Percentiles rank a stretch among this genome's conserved stretches.
Conservation (phyloP, 371 early-diverging fungal genomes). For the Haplosporangium sp. region DNA sequence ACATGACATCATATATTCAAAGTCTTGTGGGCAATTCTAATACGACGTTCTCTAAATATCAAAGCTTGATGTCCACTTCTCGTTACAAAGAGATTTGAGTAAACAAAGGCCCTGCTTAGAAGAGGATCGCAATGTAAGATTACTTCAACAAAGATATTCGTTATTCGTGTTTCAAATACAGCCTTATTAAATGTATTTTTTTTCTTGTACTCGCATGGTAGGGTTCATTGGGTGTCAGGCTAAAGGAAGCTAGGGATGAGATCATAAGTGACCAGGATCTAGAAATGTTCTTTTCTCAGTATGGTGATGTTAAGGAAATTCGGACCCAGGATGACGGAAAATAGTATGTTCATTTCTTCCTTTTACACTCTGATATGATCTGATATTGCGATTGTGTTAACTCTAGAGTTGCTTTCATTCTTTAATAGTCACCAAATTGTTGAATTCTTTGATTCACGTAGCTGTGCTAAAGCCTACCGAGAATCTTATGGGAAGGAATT, state of each 20-base stretch:
- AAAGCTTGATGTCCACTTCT: slow-evolving; percentile 54
- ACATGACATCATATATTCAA: neutral
- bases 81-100: slow-evolving; percentile 34
- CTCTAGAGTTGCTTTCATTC: neutral
- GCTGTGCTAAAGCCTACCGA: slow-evolving; percentile 32
- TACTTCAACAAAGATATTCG: neutral
- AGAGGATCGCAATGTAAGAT: slow-evolving; percentile 27
- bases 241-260: slow-evolving; percentile 17
- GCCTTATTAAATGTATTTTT: neutral
- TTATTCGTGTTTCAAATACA: neutral
- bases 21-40: neutral
- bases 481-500: slow-evolving; percentile 24
- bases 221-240: slow-evolving; percentile 30
- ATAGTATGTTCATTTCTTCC: neutral
- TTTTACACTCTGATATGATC: neutral
- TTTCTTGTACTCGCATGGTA: neutral
- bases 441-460: slow-evolving; percentile 50
- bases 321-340: slow-evolving; percentile 7
- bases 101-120: slow-evolving; percentile 20
- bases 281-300: slow-evolving; percentile 19
- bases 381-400: too few relatives aligned
- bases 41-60: neutral
- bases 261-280: slow-evolving; percentile 15
- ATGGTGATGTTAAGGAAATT: slow-evolving; percentile 31
- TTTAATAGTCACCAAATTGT: slow-evolving; percentile 31